These are phyloP conservation scores for Grosmannia penicillata DNA, from an alignment of 2,329 filamentous ascomycete genomes.

Conservation along the genomic window DNA sequence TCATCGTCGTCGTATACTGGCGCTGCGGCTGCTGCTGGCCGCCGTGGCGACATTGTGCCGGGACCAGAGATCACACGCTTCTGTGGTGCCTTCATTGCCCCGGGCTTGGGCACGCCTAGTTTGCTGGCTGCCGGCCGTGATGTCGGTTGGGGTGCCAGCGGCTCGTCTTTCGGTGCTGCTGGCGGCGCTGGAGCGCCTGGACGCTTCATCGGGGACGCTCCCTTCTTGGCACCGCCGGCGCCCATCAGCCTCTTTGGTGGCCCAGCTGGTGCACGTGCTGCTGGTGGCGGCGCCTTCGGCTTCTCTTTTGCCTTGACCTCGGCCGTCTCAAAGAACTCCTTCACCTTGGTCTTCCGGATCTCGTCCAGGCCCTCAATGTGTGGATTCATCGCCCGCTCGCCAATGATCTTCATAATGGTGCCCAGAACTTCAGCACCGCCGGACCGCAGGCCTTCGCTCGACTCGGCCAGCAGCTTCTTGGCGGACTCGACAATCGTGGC, in stretches of 20 bases:
- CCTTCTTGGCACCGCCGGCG: slow-evolving; percentile 35
- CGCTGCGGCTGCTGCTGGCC: slow-evolving; percentile 30
- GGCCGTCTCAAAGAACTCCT: slow-evolving; percentile 73
- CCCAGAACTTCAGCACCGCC: slow-evolving; percentile 86
- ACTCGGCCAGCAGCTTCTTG: slow-evolving; percentile 83
- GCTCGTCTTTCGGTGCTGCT: slow-evolving; percentile 31
- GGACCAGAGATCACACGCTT: slow-evolving; percentile 37
- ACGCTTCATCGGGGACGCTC: slow-evolving; percentile 25
- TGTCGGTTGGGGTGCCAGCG: slow-evolving; percentile 43
- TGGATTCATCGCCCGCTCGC: slow-evolving; percentile 86
- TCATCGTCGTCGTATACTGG: slow-evolving; percentile 39
- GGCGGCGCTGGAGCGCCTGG: not conserved
- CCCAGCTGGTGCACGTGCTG: slow-evolving; percentile 31
- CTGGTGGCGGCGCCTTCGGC: slow-evolving; percentile 62
- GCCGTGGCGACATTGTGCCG: slow-evolving; percentile 35
- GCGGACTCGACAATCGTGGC: slow-evolving; percentile 72
- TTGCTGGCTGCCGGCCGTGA: slow-evolving; percentile 37
- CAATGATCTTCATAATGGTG: slow-evolving; percentile 96
- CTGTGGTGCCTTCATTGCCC: slow-evolving; percentile 45
- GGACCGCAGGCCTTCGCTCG: slow-evolving; percentile 69
- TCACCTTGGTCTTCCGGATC: slow-evolving; percentile 88
- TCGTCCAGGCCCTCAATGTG: slow-evolving; percentile 88
- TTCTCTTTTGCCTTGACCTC: slow-evolving; percentile 85
- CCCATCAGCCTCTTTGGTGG: slow-evolving; percentile 25
- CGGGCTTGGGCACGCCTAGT: slow-evolving; percentile 38